Evolutionary conservation across 2,329 filamentous ascomycete genomes (phyloP), one percentile per base, ranked within the genome.

Genomic region (Pestalotiopsis sp.): DNA sequence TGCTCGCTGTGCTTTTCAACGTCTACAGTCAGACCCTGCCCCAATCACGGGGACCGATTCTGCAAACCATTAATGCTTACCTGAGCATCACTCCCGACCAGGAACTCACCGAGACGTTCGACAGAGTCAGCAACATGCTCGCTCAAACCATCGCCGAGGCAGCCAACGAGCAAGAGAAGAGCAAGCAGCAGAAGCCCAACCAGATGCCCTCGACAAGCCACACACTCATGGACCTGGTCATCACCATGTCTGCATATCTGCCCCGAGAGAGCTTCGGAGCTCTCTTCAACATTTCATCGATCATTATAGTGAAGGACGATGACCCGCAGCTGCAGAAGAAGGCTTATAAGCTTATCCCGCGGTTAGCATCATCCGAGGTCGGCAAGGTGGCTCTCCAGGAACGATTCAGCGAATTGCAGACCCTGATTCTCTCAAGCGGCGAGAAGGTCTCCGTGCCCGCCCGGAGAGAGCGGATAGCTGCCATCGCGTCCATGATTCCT

Each of bases 301-400:
- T 93, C 31, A 92, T 98, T 68, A 91, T 98, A 73, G 90, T 92
- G 78, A 93, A 91, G 76, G 87, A 92, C 68, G 88, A 93, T 49
- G 95, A 98, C 77, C 92, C 95, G 11, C 95, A 98, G 79, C 84
- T 99, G 45, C 95, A 98, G 80, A 99, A 99, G 88, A 99, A 99
- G 82, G 95, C 96, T 0, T 99, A 99, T 85, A 98, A 98, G 84
- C 88, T 99, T 65, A 97, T 99, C 64, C 95, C 96, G 3, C 91
- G 96, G 67, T 88, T 99, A 56, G 92, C 93, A 1, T 92, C 93
- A 72, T 97, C 95, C 1, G 89, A 93, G 41, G 88, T 87, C 63
- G 96, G 96, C 60, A 89, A 88, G 73, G 82, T 85, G n/a, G 95
- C 95, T 3, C 86, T 99, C 2, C 81, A 87, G 71, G 91, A 95